phyloP scores from a whole-genome alignment of 345 rosid species.

The Gossypium sturtianum region DNA sequence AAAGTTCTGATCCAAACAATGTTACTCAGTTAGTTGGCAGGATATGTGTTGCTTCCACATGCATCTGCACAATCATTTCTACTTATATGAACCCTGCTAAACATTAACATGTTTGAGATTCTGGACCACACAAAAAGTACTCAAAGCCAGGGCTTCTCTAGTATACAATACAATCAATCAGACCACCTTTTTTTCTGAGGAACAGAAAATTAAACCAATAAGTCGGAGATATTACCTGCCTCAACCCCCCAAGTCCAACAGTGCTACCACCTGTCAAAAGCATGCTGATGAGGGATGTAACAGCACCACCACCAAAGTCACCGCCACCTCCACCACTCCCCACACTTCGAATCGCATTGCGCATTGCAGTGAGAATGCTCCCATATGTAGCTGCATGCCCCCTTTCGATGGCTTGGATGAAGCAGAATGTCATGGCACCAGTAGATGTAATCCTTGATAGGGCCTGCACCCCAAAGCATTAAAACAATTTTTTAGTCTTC shows the following conservation, averaged over 20 bases:
- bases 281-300: conserved; percentile 66
- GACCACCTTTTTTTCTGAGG: not conserved
- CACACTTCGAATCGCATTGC: conserved; percentile 35
- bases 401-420: conserved; percentile 81
- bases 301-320: conserved; percentile 47
- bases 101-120: not conserved
- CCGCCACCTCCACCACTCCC: conserved; percentile 21
- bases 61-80: not conserved
- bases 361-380: conserved; percentile 38
- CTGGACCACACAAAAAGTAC: not conserved
- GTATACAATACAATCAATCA: not conserved
- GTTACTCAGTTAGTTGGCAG: not conserved
- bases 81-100: not conserved
- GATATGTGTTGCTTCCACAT: not conserved
- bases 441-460: conserved; percentile 75
- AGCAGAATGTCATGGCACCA: conserved; percentile 87
- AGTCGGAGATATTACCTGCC: conserved; percentile 39
- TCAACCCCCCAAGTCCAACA: conserved; percentile 31
- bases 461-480: conserved; percentile 40
- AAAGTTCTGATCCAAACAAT: not conserved
- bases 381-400: conserved; percentile 66
- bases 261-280: conserved; percentile 64
- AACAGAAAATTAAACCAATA: not conserved
- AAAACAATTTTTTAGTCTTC: not conserved
- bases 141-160: not conserved